A percentile compares a stretch with the other conserved stretches of the same genome.
Conservation (phyloP, 345 rosid species). For the Linum lewisii region DNA sequence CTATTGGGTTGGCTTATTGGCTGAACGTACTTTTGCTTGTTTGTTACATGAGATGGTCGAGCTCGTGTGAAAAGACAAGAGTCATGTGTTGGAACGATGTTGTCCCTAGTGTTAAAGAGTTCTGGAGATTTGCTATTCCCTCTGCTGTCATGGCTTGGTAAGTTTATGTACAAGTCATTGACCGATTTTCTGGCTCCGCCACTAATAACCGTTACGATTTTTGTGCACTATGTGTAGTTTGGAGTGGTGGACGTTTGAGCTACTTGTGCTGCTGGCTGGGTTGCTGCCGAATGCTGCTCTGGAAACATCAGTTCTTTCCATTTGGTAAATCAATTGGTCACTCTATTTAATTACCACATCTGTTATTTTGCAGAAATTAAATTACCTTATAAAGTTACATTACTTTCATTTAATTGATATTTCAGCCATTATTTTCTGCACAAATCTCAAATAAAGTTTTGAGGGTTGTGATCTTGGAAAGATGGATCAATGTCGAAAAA, state of each 20-base stretch:
- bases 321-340: slow-evolving; percentile 25
- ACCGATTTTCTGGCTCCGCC: too few species aligned
- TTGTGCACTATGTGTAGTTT: slow-evolving; percentile 21
- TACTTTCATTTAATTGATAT: too few species aligned
- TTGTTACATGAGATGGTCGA: slow-evolving; percentile 24
- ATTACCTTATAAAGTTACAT: too few species aligned
- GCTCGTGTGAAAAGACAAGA: slow-evolving; percentile 12
- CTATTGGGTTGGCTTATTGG: slow-evolving; percentile 29
- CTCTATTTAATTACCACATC: too few species aligned
- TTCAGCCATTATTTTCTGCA: too few species aligned
- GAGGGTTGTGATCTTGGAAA: too few species aligned
- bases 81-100: not conserved
- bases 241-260: slow-evolving; percentile 50
- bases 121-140: slow-evolving; percentile 24
- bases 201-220: too few species aligned
- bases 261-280: slow-evolving; percentile 37
- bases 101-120: not conserved
- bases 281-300: slow-evolving; percentile 38
- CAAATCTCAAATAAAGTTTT: too few species aligned
- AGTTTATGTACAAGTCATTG: too few species aligned
- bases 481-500: too few species aligned
- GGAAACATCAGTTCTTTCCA: slow-evolving; percentile 48
- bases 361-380: too few species aligned
- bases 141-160: slow-evolving; percentile 56
- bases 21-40: slow-evolving; percentile 31